Evolutionary conservation across 2,329 filamentous ascomycete genomes (phyloP), one percentile per base, ranked within the genome.

Genomic region (Aspergillus phoenicis): DNA sequence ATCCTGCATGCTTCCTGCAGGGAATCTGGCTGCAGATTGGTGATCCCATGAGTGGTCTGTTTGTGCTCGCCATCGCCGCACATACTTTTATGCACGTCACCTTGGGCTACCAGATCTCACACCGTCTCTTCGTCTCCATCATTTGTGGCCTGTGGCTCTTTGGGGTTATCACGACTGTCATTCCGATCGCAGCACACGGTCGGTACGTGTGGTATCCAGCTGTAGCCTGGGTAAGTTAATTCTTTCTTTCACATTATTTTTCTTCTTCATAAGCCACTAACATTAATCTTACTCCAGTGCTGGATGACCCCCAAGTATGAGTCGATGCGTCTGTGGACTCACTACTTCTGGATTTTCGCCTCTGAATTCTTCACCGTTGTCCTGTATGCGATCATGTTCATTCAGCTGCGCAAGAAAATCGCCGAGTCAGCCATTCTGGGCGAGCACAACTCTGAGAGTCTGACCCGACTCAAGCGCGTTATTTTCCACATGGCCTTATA

Each of bases 301-400:
- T 56, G 53, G 53, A 56, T 56, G 53, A 56, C 53, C 22, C 53
- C 53, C 20, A 45, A 56, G 13, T 56, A 56, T 17, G 53, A 56
- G n/a, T 45, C 20, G n/a, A 56, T 56, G 53, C 53, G 53, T 22
- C 20, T 56, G 26, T 56, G 53, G 53, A 56, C 53, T 17, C 53
- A 56, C 41, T 56, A 56, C 15, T 43, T 56, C 17, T 56, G 53
- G 53, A 56, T 56, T 8, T 56, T 56, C 11, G 53, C 53, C 41
- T 56, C 53, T n/a, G 53, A 56, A 8, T 56, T 56, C 10, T 56
- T 56, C 15, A 56, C 53, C n/a, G 53, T 56, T n/a, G 41, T 45
- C 11, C 53, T 56, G 1, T 56, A 56, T 17, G 53, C 53, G 4
- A 47, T 56, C 26, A 56, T 56, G 53, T 45, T 56, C 26, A 15